These are phyloP conservation scores for Rhizopus sp. DNA, from an alignment of 371 early-diverging fungal genomes.

Conservation along the genomic window DNA sequence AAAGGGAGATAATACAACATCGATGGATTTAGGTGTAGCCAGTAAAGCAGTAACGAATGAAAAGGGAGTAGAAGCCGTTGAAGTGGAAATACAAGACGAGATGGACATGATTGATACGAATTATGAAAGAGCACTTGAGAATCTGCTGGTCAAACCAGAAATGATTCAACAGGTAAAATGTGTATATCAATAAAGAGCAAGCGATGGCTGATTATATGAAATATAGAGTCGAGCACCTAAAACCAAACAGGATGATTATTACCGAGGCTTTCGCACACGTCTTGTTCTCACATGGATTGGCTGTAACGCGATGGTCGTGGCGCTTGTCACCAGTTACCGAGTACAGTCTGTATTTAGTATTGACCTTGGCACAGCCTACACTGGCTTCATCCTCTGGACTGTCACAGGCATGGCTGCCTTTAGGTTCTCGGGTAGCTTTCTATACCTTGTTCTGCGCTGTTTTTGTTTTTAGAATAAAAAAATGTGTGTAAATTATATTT, in stretches of 20 bases:
- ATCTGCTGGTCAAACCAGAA: conserved; percentile 52
- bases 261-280: conserved; percentile 82
- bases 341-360: conserved; percentile 42
- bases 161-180: conserved; percentile 29
- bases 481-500: conserved; percentile 2
- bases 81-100: conserved; percentile 72
- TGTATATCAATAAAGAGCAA: conserved; percentile 14
- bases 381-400: conserved; percentile 85
- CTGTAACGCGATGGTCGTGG: conserved; percentile 80
- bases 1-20: conserved; percentile 73
- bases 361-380: conserved; percentile 50
- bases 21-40: conserved; percentile 57
- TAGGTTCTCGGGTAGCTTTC: conserved; percentile 77
- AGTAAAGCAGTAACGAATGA: conserved; percentile 30
- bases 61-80: conserved; percentile 57
- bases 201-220: too few relatives aligned
- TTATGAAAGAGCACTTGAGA: conserved; percentile 71
- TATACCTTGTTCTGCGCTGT: conserved; percentile 33
- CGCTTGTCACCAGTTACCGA: conserved; percentile 59
- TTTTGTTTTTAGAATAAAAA: conserved; percentile 22
- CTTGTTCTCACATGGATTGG: conserved; percentile 85
- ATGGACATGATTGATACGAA: conserved; percentile 66
- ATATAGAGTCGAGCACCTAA: conserved; percentile 67
- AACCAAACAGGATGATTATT: conserved; percentile 86
- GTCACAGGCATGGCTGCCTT: conserved; percentile 75